These are phyloP conservation scores for Cyclotella baltica DNA, from an alignment of 108 stramenopile species.

Conservation along the genomic window DNA sequence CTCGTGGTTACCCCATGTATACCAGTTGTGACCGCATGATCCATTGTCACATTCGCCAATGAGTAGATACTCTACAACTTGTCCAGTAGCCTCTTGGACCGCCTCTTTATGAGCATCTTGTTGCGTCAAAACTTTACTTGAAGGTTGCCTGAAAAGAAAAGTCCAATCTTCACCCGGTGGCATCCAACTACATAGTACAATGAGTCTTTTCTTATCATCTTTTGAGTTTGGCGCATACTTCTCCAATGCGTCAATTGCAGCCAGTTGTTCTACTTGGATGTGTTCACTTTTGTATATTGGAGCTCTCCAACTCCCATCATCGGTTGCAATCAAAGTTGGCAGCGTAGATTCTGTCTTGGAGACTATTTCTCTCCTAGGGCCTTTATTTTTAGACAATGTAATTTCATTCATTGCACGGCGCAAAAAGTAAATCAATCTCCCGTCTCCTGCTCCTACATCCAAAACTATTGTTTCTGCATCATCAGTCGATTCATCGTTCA, in stretches of 20 bases:
- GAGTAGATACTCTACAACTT: constrained; percentile 82
- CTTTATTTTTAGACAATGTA: constrained; percentile 9
- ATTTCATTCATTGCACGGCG: constrained; percentile 55
- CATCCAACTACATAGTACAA: constrained; percentile 90
- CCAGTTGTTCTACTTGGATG: constrained; percentile 63
- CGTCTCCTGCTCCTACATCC: constrained; percentile 90
- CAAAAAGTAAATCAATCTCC: constrained; percentile 69
- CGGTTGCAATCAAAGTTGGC: constrained; percentile 71
- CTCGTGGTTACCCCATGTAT: constrained; percentile 79
- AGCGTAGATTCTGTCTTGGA: background rate
- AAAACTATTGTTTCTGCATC: constrained; percentile 59
- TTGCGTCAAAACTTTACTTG: background rate
- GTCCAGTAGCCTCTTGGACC: background rate
- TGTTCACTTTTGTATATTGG: constrained; percentile 31
- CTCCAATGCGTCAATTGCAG: constrained; percentile 59
- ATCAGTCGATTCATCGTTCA: constrained; percentile 8
- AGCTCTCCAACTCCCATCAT: constrained; percentile 83
- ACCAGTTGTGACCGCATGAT: constrained; percentile 82
- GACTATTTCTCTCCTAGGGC: constrained; percentile 11
- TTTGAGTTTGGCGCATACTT: constrained; percentile 56
- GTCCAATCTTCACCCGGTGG: constrained; percentile 87
- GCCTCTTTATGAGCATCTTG: background rate
- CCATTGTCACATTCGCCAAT: constrained; percentile 90
- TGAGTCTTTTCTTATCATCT: constrained; percentile 42
- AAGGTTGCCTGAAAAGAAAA: constrained; percentile 54